Evolutionary conservation across 345 rosid species (phyloP), one percentile per base, ranked within the genome.

Genomic region (Aethionema arabicum): DNA sequence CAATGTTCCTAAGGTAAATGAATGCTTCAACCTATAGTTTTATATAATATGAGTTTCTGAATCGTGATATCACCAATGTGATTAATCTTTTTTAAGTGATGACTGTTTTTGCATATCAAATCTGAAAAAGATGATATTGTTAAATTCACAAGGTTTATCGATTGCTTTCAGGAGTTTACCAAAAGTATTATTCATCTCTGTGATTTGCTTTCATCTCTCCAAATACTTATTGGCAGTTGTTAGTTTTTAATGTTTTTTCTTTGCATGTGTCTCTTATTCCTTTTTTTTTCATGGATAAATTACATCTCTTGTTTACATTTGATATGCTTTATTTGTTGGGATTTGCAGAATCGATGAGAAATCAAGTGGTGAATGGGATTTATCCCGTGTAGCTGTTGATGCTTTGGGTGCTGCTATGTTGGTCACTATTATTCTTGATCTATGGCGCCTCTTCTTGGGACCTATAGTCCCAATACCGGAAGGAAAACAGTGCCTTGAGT

Each of bases 321-420:
- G n/a, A 35, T 11, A 16, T 6, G 42, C 11, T 11, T 15, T 13
- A n/a, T 49, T 41, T 36, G 33, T 35, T 8, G 58, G 30, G 59
- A n/a, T 7, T 8, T 53, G 35, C 85, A 93, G 97, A 83, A 84
- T 93, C 48, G 95, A 90, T 40, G 99, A 93, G 92, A 84, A 87
- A 77, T 81, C 88, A 14, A 85, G 87, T 32, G 83, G 81, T 42
- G 63, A 65, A 16, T 93, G 99, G 96, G 90, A 85, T 72, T 75
- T 93, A 27, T 75, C 87, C 0, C 84, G 95, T 61, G 91, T 93
- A 52, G 92, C 90, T 49, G 74, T 90, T 36, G 99, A 93, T 80
- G 86, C 99, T 35, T 74, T 90, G 16, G 99, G 95, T 8, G 97
- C 99, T 44, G 96, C 97, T 40, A 93, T 93, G 97, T 69, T 93